Evolutionary conservation across 768 basidiomycete species (phyloP).

Genomic region (Termitomyces titanicus): DNA sequence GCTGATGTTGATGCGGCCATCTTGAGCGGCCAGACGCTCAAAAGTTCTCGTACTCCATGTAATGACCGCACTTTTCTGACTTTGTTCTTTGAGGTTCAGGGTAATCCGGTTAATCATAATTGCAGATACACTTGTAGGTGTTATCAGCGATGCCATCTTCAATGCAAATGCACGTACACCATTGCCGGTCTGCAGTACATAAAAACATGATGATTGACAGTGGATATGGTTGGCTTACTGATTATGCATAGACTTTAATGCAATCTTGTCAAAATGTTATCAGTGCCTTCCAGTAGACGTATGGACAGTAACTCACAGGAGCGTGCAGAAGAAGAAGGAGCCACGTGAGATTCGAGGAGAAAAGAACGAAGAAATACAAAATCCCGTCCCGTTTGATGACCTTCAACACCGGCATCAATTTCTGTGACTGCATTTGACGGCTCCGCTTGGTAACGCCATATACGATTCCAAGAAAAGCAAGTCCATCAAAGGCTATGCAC

Average conservation of each 20-base stretch:
- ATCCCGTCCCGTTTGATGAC: slow-evolving; percentile 16
- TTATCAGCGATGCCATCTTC: no score
- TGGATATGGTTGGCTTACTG: slow-evolving; percentile 1
- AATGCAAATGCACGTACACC: not conserved
- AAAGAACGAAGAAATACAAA: slow-evolving; percentile 18
- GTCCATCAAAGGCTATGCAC: slow-evolving; percentile 16
- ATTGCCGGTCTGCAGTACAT: not conserved
- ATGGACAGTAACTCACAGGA: slow-evolving; percentile 5
- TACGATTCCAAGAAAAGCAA: slow-evolving; percentile 13
- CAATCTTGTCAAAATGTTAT: no score
- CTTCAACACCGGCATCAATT: not conserved
- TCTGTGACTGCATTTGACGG: not conserved
- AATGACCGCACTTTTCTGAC: not conserved
- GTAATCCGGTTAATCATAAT: slow-evolving; percentile 20
- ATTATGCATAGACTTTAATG: slow-evolving; percentile 7
- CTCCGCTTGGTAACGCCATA: not conserved
- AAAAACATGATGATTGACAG: not conserved
- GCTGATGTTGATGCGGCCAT: no score
- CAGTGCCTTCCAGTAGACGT: not conserved
- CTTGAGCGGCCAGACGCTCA: no score
- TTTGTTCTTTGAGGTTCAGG: slow-evolving; percentile 14
- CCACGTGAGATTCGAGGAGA: slow-evolving; percentile 19
- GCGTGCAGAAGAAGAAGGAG: slow-evolving; percentile 14
- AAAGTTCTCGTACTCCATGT: slow-evolving; percentile 13
- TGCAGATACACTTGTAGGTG: slow-evolving; percentile 10